Percentiles rank a stretch among this genome's conserved stretches.
Evolutionary conservation across 352 stramenopile species (phyloP).

Genomic region (Peronospora tabacina): DNA sequence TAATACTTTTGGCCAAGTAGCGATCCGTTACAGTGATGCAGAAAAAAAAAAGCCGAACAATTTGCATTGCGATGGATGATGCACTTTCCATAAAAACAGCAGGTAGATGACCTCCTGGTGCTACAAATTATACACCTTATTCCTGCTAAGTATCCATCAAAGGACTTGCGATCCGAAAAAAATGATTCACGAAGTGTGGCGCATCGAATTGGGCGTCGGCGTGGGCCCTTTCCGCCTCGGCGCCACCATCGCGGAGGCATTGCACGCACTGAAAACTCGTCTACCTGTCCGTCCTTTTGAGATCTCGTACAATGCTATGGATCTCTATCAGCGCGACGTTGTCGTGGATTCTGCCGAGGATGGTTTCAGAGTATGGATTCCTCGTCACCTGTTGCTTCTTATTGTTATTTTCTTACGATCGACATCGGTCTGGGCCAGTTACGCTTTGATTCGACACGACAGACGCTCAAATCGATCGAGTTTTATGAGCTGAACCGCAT

Average conservation of each 20-base stretch:
- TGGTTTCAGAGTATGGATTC: slow-evolving; percentile 38
- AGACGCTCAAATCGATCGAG: slow-evolving; percentile 63
- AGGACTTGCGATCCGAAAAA: too few species aligned
- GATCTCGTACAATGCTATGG: slow-evolving; percentile 61
- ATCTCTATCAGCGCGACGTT: slow-evolving; percentile 56
- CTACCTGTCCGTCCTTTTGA: slow-evolving; percentile 66
- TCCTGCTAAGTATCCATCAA: too few species aligned
- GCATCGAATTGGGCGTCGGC: slow-evolving; percentile 69
- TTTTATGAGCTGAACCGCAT: slow-evolving; percentile 78
- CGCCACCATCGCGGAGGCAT: slow-evolving; percentile 58
- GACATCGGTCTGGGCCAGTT: slow-evolving; percentile 27
- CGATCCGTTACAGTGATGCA: too few species aligned
- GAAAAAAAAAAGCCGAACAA: too few species aligned
- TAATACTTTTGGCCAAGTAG: too few species aligned
- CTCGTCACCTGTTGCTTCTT: too few species aligned
- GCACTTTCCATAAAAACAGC: too few species aligned
- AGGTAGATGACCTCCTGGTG: too few species aligned
- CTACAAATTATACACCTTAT: too few species aligned
- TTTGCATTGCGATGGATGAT: too few species aligned
- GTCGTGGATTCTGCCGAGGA: slow-evolving; percentile 66
- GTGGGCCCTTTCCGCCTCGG: slow-evolving; percentile 75
- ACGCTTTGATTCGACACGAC: slow-evolving; percentile 56
- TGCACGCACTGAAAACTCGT: slow-evolving; percentile 73
- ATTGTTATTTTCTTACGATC: background rate
- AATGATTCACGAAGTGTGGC: slow-evolving; percentile 78